Evolutionary conservation across 2,329 filamentous ascomycete genomes (phyloP), one percentile per base, ranked within the genome.

Genomic region (Epichloe baconii): DNA sequence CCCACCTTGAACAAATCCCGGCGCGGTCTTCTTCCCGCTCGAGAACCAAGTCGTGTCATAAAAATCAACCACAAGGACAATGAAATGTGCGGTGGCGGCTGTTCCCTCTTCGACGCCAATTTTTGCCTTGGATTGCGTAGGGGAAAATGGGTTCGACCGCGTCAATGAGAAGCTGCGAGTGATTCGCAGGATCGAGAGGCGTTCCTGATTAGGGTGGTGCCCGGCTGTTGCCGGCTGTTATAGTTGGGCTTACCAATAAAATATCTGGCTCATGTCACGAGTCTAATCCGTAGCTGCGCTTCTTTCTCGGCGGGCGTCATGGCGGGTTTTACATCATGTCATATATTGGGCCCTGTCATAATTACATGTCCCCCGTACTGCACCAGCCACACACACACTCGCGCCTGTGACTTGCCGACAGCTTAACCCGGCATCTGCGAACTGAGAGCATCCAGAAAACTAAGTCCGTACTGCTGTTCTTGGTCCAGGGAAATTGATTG

Each of bases 361-460:
- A 4, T 31, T 31, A 31, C 26, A 31, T 10, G 26, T 10, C 26
- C 8, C 17, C 26, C 26, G 26, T 31, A 31, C 8, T 10, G 23
- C 12, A 34, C 43, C n/a, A 42, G n/a, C 8, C 44, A 47, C 26
- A 10, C 26, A 10, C 26, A 4, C 26, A 3, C 19, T 19, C 19
- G 8, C 8, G 12, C n/a, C 38, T 8, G 37, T n/a, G 17, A 34
- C 5, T 48, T 3, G 5, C 10, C 31, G 12, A 12, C 21, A 36
- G 4, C 26, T 49, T 34, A 54, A 15, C 52, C 53, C 3, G 60
- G 59, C 60, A 62, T 62, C 37, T 61, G 59, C 15, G 59, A 62
- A 31, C 61, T 59, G 26, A 63, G 48, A 8, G 57, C 54, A 23
- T 61, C 61, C 44, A 63, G 49, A 31, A 63, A 55, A 48, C 53